Base-by-base conservation (phyloP, 2,329 filamentous ascomycete species). In the Graphium sp. region DNA sequence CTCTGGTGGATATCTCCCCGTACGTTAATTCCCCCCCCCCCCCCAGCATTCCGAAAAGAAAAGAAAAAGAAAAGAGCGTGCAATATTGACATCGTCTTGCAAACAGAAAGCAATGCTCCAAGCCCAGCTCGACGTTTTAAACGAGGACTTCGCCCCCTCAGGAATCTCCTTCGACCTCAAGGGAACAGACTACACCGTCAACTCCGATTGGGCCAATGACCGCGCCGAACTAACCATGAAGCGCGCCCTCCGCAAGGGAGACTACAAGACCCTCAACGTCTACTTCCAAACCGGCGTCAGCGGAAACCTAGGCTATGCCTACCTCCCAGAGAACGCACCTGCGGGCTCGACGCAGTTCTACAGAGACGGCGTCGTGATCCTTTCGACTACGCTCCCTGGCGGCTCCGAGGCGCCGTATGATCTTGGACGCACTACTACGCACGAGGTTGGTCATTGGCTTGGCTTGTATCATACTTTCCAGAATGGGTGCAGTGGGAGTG, bases 111-210 rank as follows among this genome's bases (percentile, higher is more conserved):
- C 42, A 26, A 42, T 48, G 35, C 31, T 59, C 22, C 32, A 41
- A 26, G 36, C 46, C 30, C 60, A 66, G 45, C 39, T 65, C n/a
- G 35, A 43, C 4, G 51, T 54, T 13, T 39, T 66, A 39, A 66
- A 65, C 40, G 30, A 37, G 1, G 55, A 54, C 11, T 66, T 55
- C 32, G 46, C 44, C 12, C 46, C 50, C 1, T 48, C 61, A 18
- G 50, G 52, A 29, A 49, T 65, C 36, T 40, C 40, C 2, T 67
- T 66, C 44, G 50, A 47, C 16, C 49, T 61, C 22, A 45, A 52
- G 13, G 48, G 47, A 30, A 57, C 46, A 13, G 52, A 53, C 31
- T 55, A 49, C 35, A 61, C 60, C 20, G 44, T 62, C 39, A 64
- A 66, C 48, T 22, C 43, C 13, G 44, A 44, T 39, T 67, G 60